Conservation (phyloP, 202 grass and related monocot species). For the Bolboschoenoplectus hybrid region DNA sequence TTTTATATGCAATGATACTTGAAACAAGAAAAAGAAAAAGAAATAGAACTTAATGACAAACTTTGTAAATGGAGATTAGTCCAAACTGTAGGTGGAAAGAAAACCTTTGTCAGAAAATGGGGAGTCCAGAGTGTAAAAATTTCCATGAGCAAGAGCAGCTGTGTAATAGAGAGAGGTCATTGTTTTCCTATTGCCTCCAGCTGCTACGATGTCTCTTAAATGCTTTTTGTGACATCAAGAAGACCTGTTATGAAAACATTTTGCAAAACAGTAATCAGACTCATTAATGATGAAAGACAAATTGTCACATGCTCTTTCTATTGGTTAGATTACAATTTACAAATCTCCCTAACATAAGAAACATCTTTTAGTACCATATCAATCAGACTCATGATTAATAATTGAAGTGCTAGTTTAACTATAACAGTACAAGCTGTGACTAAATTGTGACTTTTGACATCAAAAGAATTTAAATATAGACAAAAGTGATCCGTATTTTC, state of each 20-base stretch:
- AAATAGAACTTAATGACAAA: neutral
- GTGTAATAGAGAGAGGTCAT: neutral
- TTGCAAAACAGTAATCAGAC: neutral
- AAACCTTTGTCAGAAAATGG: neutral
- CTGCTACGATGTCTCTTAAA: neutral
- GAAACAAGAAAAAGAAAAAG: neutral
- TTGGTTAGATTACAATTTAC: neutral
- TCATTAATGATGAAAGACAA: neutral
- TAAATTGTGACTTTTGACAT: neutral
- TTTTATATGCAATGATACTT: neutral
- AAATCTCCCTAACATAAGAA: neutral
- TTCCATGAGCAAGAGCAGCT: too few relatives aligned
- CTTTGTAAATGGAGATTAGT: neutral
- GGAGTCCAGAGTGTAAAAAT: neutral
- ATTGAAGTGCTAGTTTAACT: neutral
- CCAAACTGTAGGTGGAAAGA: neutral
- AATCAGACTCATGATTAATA: neutral
- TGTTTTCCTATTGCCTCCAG: neutral
- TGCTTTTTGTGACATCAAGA: neutral
- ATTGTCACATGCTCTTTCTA: neutral
- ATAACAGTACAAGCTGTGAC: neutral
- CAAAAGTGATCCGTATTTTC: neutral
- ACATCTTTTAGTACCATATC: neutral
- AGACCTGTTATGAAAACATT: neutral
- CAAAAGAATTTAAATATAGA: neutral